Evolutionary conservation across 2,329 filamentous ascomycete genomes (phyloP), one percentile per base, ranked within the genome.

Genomic region (Phoma sp.): DNA sequence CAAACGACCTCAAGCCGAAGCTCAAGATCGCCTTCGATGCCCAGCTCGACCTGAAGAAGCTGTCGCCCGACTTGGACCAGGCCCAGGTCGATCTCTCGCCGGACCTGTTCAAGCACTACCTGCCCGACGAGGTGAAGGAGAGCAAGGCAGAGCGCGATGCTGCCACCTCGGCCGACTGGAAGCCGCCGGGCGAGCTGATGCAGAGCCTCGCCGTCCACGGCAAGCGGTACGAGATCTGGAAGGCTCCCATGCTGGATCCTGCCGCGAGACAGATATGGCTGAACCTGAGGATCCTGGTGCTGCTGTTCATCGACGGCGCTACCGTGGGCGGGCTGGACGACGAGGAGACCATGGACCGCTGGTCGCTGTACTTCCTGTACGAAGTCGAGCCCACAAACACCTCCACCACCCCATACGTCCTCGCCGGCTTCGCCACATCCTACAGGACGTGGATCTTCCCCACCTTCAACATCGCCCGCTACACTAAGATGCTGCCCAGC

Each of bases 271-370:
- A 87, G 66, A 79, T 97, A 32, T 81, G 96, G 67, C 86, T 86
- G 57, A 91, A 93, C 46, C 84, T 96, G 60, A 92, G 96, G 76
- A 86, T 97, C 49, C 80, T 96, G 29, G 85, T 93, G 5, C 86
- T 91, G 14, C 81, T 98, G 55, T 96, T 92, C 73, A 97, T 99
- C 57, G 96, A 99, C 74, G 95, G 91, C 23, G 95, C 93, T n/a
- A 90, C 86, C 4, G 86, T 86, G 30, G 87, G 97, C 38, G 84
- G 84, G 14, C 78, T 88, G 2, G 86, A 92, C 32, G 83, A 88
- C 1, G 65, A 93, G 57, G 88, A 86, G 81, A 87, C 86, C 0
- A 76, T 88, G 17, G 85, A 92, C 56, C 85, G 93, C 66, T 99
- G 95, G 95, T 92, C 90, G 0, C 78, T 98, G n/a, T 98, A 92